phyloP scores from a whole-genome alignment of 306 rosid genomes.

The Cucurbita ficifolia region DNA sequence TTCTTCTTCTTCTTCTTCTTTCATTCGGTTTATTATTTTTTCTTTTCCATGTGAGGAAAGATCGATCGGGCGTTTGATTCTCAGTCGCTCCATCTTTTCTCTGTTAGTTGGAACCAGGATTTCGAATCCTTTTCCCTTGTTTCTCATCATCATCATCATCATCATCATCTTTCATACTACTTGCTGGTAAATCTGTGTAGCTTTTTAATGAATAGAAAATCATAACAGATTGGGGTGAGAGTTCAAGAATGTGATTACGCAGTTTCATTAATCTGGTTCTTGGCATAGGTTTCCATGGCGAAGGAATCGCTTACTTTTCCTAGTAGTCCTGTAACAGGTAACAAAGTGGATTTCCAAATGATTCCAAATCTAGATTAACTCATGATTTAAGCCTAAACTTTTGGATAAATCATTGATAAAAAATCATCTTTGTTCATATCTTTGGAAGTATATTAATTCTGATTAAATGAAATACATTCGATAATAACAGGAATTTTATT shows the following conservation, averaged over 20 bases:
- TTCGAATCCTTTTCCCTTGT: neutral
- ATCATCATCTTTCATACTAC: neutral
- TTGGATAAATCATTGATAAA: neutral
- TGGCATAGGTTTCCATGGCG: too few relatives aligned
- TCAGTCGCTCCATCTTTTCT: neutral
- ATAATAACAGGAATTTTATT: neutral
- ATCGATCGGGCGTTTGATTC: neutral
- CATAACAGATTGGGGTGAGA: neutral
- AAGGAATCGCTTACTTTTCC: too few relatives aligned
- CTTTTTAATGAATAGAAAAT: constrained; percentile 4
- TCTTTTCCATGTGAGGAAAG: neutral
- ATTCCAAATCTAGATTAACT: neutral
- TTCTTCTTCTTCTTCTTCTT: neutral
- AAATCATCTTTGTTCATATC: too few relatives aligned
- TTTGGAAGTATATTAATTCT: neutral
- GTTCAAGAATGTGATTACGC: neutral
- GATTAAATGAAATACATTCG: neutral
- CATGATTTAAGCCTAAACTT: neutral
- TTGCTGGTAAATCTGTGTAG: neutral
- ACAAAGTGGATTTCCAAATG: neutral
- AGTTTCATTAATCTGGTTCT: neutral
- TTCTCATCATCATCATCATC: neutral
- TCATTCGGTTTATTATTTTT: neutral
- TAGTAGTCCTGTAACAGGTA: too few relatives aligned
- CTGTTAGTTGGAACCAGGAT: neutral